Evolutionary conservation across 345 rosid genomes (phyloP), one percentile per base, ranked within the genome.

Genomic region (Excoecaria cochinchinensis): DNA sequence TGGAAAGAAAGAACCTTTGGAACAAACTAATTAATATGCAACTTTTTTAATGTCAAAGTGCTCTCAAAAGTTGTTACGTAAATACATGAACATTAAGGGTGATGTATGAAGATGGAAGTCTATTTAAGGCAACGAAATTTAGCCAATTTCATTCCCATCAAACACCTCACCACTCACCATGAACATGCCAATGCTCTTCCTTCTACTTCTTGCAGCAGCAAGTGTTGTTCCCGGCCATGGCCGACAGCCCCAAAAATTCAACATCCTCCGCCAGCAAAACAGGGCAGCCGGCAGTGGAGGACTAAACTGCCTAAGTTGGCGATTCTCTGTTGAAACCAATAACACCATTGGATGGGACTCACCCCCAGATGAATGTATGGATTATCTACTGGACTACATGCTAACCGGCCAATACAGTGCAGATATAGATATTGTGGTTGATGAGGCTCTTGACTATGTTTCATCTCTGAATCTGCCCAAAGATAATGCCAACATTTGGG

Each of bases 251-350:
- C 31, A 31, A 31, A 31, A 31, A 1, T 31, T 31, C 31, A 31
- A 31, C 31, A 6, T 25, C 8, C 8, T 7, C 46, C 47, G 3
- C 47, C 38, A 39, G 22, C 67, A 5, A 16, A 19, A 0, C 16
- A 1, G 31, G 31, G 31, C 19, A 5, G 1, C 67, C 7, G 9
- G 22, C 31, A 9, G 31, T 31, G 31, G 2, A 3, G 15, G 44
- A 15, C 19, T 39, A 2, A 16, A 63, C 0, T 90, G 92, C 79
- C 74, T 78, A 77, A 89, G 94, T 62, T 91, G 92, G 97, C 84
- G 86, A 44, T 69, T 87, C 8, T 91, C 74, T 42, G 90, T 86
- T 59, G 96, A 91, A 74, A 84, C 93, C 4, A 59, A 82, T 67
- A 91, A 86, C 75, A 55, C 86, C 39, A 69, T 81, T 25, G 77